Percentiles rank a stretch among this genome's conserved stretches.
These are phyloP conservation scores for Cydonia oblonga DNA, from an alignment of 331 rosid species.

Conservation along the genomic window DNA sequence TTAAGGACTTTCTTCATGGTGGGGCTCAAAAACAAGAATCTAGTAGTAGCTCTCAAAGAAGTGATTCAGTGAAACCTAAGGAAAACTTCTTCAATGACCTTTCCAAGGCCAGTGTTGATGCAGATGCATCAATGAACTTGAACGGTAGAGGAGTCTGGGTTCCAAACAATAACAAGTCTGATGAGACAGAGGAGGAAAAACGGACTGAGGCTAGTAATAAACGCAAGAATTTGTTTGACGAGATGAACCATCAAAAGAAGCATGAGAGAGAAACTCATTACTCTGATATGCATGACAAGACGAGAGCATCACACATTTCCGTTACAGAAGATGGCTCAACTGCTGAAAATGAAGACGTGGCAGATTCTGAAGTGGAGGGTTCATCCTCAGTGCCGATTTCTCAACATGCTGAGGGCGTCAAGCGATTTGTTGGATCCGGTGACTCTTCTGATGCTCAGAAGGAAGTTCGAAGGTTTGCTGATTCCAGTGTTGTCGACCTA, in stretches of 20 bases:
- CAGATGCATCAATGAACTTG: slow-evolving; percentile 46
- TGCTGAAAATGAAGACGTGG: slow-evolving; percentile 94
- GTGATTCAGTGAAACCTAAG: slow-evolving; percentile 48
- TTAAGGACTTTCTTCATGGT: slow-evolving; percentile 52
- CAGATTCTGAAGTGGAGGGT: slow-evolving; percentile 83
- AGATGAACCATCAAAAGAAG: slow-evolving; percentile 48
- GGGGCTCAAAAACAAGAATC: slow-evolving; percentile 55
- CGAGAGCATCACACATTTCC: slow-evolving; percentile 59
- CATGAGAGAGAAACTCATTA: slow-evolving; percentile 55
- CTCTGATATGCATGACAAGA: slow-evolving; percentile 49
- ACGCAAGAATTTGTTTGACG: slow-evolving; percentile 54
- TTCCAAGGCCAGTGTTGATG: slow-evolving; percentile 51
- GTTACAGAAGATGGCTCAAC: slow-evolving; percentile 78
- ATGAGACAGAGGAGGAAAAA: slow-evolving; percentile 62
- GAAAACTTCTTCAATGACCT: slow-evolving; percentile 86
- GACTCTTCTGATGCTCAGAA: slow-evolving; percentile 50
- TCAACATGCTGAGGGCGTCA: slow-evolving; percentile 45
- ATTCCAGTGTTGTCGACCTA: slow-evolving; percentile 33
- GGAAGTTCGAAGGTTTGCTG: slow-evolving; percentile 41
- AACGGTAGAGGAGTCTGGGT: slow-evolving; percentile 64
- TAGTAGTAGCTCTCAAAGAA: slow-evolving; percentile 34
- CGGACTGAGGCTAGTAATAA: slow-evolving; percentile 43
- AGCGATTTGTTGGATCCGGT: slow-evolving; percentile 43
- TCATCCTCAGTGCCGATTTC: slow-evolving; percentile 53
- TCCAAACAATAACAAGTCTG: slow-evolving; percentile 33